A percentile compares a stretch with the other conserved stretches of the same genome.
Conservation (phyloP, 805 yeast species). For the Ogataea trehaloabstinens region DNA sequence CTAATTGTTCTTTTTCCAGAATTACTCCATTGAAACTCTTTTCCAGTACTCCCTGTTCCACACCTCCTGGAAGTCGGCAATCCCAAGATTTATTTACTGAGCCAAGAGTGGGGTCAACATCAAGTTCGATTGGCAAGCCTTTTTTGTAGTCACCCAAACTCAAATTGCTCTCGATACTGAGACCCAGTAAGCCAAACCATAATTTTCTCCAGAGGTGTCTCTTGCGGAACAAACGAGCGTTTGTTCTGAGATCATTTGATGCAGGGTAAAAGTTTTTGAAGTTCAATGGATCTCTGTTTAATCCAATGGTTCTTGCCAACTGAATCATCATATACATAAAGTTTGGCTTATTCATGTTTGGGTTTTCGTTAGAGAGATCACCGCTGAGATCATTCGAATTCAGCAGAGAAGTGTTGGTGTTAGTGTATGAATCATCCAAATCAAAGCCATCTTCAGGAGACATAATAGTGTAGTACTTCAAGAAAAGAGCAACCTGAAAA, state of each 20-base stretch:
- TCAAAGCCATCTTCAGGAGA: conserved; percentile 58
- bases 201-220: conserved; percentile 41
- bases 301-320: conserved; percentile 45
- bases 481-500: conserved; percentile 58
- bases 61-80: conserved; percentile 37
- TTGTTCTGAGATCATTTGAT: conserved; percentile 28
- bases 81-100: conserved; percentile 35
- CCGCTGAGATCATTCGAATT: conserved; percentile 35
- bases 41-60: conserved; percentile 35
- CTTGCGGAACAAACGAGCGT: conserved; percentile 31
- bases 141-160: conserved; percentile 38
- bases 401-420: conserved; percentile 19
- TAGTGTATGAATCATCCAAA: conserved; percentile 39
- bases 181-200: conserved; percentile 35
- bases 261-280: conserved; percentile 34
- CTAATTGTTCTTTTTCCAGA: conserved; percentile 41
- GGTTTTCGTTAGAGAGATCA: conserved; percentile 33
- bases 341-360: conserved; percentile 35
- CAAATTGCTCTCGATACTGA: conserved; percentile 34
- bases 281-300: conserved; percentile 47
- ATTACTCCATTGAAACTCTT: conserved; percentile 31
- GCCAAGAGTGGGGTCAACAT: conserved; percentile 35
- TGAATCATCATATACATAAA: conserved; percentile 38
- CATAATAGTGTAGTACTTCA: conserved; percentile 52
- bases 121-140: conserved; percentile 36